These are phyloP conservation scores for Phialophora verrucosa DNA, from an alignment of 2,329 filamentous ascomycete species.

Conservation along the genomic window DNA sequence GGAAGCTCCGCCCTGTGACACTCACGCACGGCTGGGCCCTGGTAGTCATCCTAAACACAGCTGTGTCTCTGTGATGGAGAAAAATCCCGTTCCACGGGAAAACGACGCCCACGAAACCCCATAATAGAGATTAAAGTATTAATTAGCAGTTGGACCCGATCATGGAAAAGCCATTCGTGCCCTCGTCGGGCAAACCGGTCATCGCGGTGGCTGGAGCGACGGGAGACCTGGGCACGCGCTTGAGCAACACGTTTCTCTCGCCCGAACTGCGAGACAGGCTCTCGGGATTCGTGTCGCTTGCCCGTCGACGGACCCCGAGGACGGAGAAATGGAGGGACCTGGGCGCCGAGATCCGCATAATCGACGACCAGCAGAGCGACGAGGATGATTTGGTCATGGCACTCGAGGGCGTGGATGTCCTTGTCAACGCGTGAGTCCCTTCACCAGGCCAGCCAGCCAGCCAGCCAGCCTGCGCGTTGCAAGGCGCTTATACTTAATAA, in stretches of 20 bases:
- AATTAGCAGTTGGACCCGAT: background rate
- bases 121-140: too few relatives aligned
- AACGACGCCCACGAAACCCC: background rate
- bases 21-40: too few relatives aligned
- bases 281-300: conserved; percentile 40
- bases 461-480: too few relatives aligned
- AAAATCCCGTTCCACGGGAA: background rate
- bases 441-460: background rate
- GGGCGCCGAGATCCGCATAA: conserved; percentile 28
- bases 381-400: conserved; percentile 39
- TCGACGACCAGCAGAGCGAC: conserved; percentile 28
- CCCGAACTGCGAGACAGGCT: conserved; percentile 35
- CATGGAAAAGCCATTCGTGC: conserved; percentile 1
- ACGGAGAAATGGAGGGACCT: conserved; percentile 9
- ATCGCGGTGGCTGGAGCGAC: conserved; percentile 42
- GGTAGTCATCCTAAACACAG: background rate
- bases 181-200: conserved; percentile 15
- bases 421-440: conserved; percentile 41
- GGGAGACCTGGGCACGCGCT: conserved; percentile 40
- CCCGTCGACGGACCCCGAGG: conserved; percentile 27
- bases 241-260: conserved; percentile 40
- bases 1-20: conserved; percentile 11
- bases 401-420: conserved; percentile 43
- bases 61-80: background rate
- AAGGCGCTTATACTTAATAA: background rate